A percentile compares a stretch with the other conserved stretches of the same genome.
Evolutionary conservation across 2,329 filamentous ascomycete genomes (phyloP).

Genomic region (Pseudocercospora macadamiae): DNA sequence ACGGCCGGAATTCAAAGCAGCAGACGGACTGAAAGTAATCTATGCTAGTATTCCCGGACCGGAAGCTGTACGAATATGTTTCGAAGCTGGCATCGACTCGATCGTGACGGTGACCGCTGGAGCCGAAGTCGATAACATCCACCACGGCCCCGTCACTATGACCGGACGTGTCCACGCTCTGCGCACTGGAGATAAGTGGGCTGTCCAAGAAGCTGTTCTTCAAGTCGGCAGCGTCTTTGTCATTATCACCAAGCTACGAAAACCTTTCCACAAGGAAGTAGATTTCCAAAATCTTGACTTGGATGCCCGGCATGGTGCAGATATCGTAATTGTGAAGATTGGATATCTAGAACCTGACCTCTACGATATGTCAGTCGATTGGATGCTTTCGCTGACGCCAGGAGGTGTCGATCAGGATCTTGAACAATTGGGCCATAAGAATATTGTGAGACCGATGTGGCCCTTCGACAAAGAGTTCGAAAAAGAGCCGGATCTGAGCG

Average conservation of each 20-base stretch:
- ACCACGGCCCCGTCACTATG: slow-evolving; percentile 24
- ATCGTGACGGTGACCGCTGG: slow-evolving; percentile 25
- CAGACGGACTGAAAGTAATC: slow-evolving; percentile 15
- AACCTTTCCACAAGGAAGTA: slow-evolving; percentile 27
- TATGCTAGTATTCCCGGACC: slow-evolving; percentile 28
- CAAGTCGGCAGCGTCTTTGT: slow-evolving; percentile 24
- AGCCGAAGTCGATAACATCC: slow-evolving; percentile 24
- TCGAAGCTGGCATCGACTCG: slow-evolving; percentile 21
- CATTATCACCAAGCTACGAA: slow-evolving; percentile 27
- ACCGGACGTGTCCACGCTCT: slow-evolving; percentile 24
- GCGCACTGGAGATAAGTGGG: slow-evolving; percentile 21
- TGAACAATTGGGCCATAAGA: slow-evolving; percentile 18
- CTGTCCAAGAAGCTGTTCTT: slow-evolving; percentile 23
- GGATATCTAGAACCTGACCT: slow-evolving; percentile 29
- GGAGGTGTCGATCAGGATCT: slow-evolving; percentile 29
- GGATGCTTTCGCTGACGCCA: slow-evolving; percentile 29
- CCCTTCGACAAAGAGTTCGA: slow-evolving; percentile 22
- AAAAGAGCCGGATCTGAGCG: slow-evolving; percentile 17
- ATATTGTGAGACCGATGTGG: slow-evolving; percentile 28
- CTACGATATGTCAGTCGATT: slow-evolving; percentile 27
- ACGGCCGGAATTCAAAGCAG: slow-evolving; percentile 10
- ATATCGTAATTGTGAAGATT: slow-evolving; percentile 29
- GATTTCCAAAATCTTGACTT: slow-evolving; percentile 25
- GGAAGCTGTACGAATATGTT: slow-evolving; percentile 15
- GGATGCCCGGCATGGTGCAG: slow-evolving; percentile 16